These are phyloP conservation scores for Fraxinus pennsylvanica DNA, from an alignment of 257 asterid species.

Conservation along the genomic window DNA sequence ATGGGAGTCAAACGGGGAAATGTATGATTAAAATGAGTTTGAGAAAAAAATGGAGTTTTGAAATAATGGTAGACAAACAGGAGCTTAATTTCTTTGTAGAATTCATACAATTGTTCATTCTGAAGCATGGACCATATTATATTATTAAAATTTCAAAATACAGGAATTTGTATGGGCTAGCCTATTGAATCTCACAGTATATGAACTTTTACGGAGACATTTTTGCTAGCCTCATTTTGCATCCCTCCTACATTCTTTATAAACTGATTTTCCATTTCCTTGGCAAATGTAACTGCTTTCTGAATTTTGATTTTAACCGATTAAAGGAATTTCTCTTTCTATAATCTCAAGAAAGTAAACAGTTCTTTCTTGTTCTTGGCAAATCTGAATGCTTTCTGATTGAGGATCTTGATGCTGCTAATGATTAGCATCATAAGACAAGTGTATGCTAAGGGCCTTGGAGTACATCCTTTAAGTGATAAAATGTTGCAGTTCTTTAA, in stretches of 20 bases:
- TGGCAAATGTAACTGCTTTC: background rate
- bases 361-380: background rate
- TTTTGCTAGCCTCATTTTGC: background rate
- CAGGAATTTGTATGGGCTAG: background rate
- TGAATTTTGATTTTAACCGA: background rate
- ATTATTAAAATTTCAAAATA: too few relatives aligned
- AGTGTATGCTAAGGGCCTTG: too few relatives aligned
- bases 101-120: background rate
- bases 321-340: background rate
- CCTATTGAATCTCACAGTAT: background rate
- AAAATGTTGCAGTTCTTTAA: too few relatives aligned
- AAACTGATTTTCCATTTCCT: background rate
- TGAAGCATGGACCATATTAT: background rate
- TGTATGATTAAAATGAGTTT: too few relatives aligned
- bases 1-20: too few relatives aligned
- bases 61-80: too few relatives aligned
- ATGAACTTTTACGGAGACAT: too few relatives aligned
- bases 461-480: too few relatives aligned
- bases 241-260: background rate
- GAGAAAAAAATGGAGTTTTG: too few relatives aligned
- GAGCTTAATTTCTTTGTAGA: background rate
- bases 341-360: background rate
- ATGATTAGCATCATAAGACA: background rate
- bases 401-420: background rate
- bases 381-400: slow-evolving; percentile 1